Evolutionary conservation across 1,139 yeast genomes (phyloP).

Genomic region (Suhomyces coccinellae): DNA sequence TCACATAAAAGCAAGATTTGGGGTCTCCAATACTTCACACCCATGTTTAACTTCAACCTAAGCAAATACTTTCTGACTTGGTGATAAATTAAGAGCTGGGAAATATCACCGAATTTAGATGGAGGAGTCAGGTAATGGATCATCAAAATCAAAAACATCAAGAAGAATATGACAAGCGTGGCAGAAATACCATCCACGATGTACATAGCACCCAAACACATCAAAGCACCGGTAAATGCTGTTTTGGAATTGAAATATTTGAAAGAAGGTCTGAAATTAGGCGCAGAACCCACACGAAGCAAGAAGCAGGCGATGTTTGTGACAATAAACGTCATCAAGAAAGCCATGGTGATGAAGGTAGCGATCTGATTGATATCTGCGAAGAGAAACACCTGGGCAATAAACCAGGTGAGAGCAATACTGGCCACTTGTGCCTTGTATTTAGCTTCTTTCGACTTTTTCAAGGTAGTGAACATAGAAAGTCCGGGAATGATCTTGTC

Average conservation of each 20-base stretch:
- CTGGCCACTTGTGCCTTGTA: conserved; percentile 53
- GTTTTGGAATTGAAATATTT: conserved; percentile 80
- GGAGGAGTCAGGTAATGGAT: conserved; percentile 94
- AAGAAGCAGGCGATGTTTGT: conserved; percentile 91
- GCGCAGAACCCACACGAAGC: conserved; percentile 86
- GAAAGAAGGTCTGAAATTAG: conserved; percentile 94
- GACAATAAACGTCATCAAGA: conserved; percentile 90
- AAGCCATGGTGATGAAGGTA: conserved; percentile 94
- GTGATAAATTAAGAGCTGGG: conserved; percentile 90
- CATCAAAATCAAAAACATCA: conserved; percentile 64
- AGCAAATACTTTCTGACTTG: conserved; percentile 90
- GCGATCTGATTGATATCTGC: conserved; percentile 94
- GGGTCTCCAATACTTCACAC: conserved; percentile 97
- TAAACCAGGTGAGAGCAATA: conserved; percentile 70
- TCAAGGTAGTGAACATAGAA: conserved; percentile 54
- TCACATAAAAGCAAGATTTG: conserved; percentile 86
- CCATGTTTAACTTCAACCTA: conserved; percentile 76
- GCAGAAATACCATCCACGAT: conserved; percentile 93
- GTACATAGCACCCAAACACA: conserved; percentile 83
- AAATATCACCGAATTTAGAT: conserved; percentile 96
- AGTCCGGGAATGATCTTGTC: conserved; percentile 84
- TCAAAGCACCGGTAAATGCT: conserved; percentile 71
- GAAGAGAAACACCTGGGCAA: conserved; percentile 81
- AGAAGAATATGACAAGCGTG: conserved; percentile 64
- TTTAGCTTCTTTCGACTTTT: conserved; percentile 40